Percentiles rank a stretch among this genome's conserved stretches.
Evolutionary conservation across 371 early-diverging fungal genomes (phyloP).

Genomic region (Mortierella sp.): DNA sequence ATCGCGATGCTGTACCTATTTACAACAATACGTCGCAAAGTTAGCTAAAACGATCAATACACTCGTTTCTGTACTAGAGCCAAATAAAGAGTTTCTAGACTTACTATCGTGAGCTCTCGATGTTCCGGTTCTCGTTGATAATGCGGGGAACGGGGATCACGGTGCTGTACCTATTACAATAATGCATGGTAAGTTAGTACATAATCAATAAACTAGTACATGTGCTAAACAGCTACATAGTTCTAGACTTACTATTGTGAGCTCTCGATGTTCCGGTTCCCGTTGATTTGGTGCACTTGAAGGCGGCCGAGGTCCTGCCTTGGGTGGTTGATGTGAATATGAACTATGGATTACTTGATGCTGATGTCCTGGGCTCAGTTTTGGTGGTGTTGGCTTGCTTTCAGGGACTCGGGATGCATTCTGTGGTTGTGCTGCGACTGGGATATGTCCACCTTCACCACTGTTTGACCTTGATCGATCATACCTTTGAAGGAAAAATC

Average conservation of each 20-base stretch:
- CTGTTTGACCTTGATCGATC: conserved; percentile 47
- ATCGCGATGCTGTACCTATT: not conserved
- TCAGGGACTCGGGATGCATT: not conserved
- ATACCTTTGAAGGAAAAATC: conserved; percentile 44
- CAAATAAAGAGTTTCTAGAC: no score
- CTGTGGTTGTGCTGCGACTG: not conserved
- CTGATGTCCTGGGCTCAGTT: conserved; percentile 9
- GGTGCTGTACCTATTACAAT: not conserved
- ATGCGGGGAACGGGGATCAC: no score
- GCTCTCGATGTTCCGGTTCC: conserved; percentile 14
- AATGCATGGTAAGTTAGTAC: not conserved
- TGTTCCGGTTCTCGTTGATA: conserved; percentile 13
- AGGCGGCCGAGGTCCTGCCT: conserved; percentile 1
- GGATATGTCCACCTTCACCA: conserved; percentile 24
- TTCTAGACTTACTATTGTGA: conserved; percentile 8
- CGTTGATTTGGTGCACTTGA: conserved; percentile 7
- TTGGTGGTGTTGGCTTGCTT: conserved; percentile 2
- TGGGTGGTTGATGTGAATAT: conserved; percentile 14
- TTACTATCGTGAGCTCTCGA: conserved; percentile 14
- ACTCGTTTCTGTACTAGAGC: no score
- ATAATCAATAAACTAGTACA: no score
- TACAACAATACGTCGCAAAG: not conserved
- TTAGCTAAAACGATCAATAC: no score
- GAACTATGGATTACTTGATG: conserved; percentile 1
- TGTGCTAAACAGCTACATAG: no score